Evolutionary conservation across 306 rosid genomes (phyloP).

Genomic region (Sicyos edulis): DNA sequence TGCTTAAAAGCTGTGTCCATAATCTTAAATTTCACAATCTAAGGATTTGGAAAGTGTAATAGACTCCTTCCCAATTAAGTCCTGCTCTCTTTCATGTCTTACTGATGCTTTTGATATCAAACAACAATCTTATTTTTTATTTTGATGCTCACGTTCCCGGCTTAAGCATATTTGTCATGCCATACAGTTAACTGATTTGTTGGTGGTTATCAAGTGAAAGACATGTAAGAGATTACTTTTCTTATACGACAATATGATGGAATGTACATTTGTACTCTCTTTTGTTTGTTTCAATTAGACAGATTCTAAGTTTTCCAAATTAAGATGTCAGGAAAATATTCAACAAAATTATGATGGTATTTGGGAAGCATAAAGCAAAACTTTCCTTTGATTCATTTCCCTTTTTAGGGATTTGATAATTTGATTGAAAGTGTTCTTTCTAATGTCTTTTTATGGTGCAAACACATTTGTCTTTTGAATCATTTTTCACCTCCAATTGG

Average conservation of each 20-base stretch:
- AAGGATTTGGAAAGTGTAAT: conserved; percentile 2
- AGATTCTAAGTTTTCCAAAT: neutral
- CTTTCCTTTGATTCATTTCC: neutral
- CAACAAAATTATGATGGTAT: conserved; percentile 7
- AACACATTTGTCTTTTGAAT: no score
- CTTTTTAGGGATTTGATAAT: no score
- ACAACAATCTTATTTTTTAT: neutral
- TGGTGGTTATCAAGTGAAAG: neutral
- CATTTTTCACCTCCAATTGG: no score
- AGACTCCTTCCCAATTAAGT: neutral
- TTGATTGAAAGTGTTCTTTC: no score
- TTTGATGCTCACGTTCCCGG: neutral
- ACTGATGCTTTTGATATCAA: neutral
- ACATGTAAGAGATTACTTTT: neutral
- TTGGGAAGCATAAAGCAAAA: neutral
- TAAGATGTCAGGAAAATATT: neutral
- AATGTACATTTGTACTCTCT: neutral
- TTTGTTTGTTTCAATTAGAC: neutral
- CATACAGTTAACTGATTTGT: neutral
- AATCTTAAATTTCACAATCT: neutral
- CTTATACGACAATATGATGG: neutral
- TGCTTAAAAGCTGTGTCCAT: conserved; percentile 1
- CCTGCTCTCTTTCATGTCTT: conserved; percentile 8
- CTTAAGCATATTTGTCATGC: neutral
- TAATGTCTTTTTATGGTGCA: no score